Percentiles rank a stretch among this genome's conserved stretches.
These are phyloP conservation scores for Aspergillus aculeatinus DNA, from an alignment of 2,329 filamentous ascomycete genomes.

Conservation along the genomic window DNA sequence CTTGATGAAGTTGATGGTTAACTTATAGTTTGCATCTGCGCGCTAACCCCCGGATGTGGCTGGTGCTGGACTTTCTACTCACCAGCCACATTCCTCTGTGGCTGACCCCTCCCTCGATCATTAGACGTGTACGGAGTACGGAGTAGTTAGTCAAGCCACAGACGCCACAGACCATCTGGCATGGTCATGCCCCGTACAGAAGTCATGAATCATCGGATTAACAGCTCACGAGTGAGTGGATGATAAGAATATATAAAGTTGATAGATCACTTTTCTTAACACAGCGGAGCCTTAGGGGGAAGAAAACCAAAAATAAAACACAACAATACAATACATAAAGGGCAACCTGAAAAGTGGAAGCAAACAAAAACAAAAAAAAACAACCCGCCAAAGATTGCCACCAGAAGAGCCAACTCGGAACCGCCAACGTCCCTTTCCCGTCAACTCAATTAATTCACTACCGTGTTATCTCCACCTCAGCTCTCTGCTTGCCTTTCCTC, in stretches of 20 bases:
- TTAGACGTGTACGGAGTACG: not conserved
- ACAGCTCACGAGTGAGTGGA: not conserved
- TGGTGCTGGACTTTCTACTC: too few species aligned
- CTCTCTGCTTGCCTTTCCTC: too few species aligned
- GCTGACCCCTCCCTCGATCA: too few species aligned
- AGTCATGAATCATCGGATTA: not conserved
- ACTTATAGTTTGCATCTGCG: too few species aligned
- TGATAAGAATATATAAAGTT: not conserved
- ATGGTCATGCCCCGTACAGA: not conserved
- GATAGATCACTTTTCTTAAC: not conserved
- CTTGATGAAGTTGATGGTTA: too few species aligned
- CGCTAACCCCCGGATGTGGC: too few species aligned
- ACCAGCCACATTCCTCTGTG: too few species aligned
- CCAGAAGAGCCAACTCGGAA: not conserved
- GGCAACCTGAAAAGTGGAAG: not conserved
- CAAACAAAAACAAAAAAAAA: not conserved
- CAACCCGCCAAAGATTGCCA: not conserved
- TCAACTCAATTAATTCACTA: not conserved
- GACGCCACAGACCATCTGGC: not conserved
- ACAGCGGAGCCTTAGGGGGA: not conserved
- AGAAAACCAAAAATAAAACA: too few species aligned
- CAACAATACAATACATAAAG: too few species aligned
- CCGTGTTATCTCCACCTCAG: too few species aligned
- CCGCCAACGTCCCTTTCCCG: not conserved
- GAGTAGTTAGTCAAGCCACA: not conserved